Evolutionary conservation across 2,329 filamentous ascomycete species (phyloP), one percentile per base, ranked within the genome.

Genomic region (Huntiella abstrusa): DNA sequence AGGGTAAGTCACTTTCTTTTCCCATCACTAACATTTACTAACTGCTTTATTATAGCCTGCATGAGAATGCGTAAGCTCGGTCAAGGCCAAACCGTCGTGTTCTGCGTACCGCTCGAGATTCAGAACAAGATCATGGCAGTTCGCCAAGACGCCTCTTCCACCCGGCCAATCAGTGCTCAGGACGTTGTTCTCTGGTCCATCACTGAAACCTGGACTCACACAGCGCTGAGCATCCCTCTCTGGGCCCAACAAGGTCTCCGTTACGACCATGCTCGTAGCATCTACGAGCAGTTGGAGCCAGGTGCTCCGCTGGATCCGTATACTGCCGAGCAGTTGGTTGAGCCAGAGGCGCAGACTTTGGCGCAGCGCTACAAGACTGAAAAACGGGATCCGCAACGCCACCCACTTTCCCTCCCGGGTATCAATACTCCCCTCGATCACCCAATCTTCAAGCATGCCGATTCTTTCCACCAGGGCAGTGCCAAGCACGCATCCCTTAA

Each of bases 51-150:
- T 34, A 10, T 34, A 73, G 77, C 77, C 0, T 80, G 77, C 49
- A 83, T 81, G 75, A 59, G 80, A n/a, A 75, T 85, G 70, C 59
- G 80, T 8, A 73, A 77, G 49, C 64, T 87, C 0, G 80, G 77
- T 0, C 60, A 72, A 2, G 77, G 77, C 0, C 80, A 86, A 52
- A 75, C 72, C 0, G 68, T 84, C 0, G 60, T 71, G 0, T 83
- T 83, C 43, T 73, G 68, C 46, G 59, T 75, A 1, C 67, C 75
- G 0, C 54, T 63, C 1, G 80, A 84, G 48, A 73, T 83, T 3
- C 59, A 69, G 8, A 58, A 55, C 0, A 72, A 71, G 49, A 75
- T 82, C 12, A 49, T 56, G 0, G 52, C 58, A 2, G 37, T 54
- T 1, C n/a, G 7, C 1, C 13, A 4, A 3, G 1, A 49, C 38